Base-by-base conservation (phyloP, 2,329 filamentous ascomycete species). In the Botrytis galanthina region DNA sequence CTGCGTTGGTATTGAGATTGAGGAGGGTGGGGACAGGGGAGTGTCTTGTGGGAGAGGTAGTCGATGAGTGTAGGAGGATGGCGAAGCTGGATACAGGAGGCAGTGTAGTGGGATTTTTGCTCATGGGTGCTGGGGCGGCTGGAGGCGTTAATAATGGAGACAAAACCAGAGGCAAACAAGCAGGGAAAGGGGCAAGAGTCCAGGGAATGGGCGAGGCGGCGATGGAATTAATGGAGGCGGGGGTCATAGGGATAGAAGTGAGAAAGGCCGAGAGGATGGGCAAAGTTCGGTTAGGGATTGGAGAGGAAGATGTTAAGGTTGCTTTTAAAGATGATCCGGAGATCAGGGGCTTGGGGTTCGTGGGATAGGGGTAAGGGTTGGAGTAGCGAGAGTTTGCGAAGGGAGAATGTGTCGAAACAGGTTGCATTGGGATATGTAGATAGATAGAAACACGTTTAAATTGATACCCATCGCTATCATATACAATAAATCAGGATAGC, bases 281-380 rank as follows among this genome's bases (percentile, higher is more conserved):
- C 73, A 95, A 97, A 82, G 89, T 99, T 59, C 87, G 95, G 73
- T 85, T 99, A 73, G 90, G 93, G 82, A 91, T 98, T 76, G 92
- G 93, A 22, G 93, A 97, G 75, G 95, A 98, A 79, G 95, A 98
- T 83, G 89, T 98, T 32, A 91, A 91, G 80, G 88, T 93, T 80
- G 95, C 95, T 54, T 90, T 98, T 78, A 90, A 91, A 74, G 94
- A 97, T 76, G 95, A 98, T 83, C 89, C 89, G 12, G 94, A 98
- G 80, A 91, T 97, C 72, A 94, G 91, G 82, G 91, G 75, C 64
- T 76, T 82, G 75, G 81, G 81, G 57, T 80, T 81, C 74, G 79
- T 73, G 72, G 75, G 64, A 63, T 75, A 73, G 46, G 2, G 18
- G 14, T 32, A 22, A 5, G 29, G 20, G 26, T 29, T 37, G 1